phyloP scores from a whole-genome alignment of 345 rosid species.

The Rhodomyrtus tomentosa region DNA sequence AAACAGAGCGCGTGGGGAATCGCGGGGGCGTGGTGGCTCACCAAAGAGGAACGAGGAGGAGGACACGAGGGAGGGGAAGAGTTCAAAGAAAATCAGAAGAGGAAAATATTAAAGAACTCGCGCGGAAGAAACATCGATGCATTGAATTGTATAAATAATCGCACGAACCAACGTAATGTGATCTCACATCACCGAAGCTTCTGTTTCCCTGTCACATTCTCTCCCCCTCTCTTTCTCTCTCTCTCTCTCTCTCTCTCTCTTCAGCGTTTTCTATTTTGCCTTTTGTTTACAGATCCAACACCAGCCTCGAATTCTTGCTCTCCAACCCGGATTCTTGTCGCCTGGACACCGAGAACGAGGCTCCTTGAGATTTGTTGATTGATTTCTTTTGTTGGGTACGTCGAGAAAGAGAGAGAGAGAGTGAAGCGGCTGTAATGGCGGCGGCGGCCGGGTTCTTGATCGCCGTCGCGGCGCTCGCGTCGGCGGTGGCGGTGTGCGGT shows the following conservation, averaged over 20 bases:
- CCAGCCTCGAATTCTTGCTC: not conserved
- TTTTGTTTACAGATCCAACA: not conserved
- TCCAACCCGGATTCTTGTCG: not conserved
- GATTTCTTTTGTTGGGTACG: not conserved
- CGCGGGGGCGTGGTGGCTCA: not conserved
- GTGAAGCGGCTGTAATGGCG: conserved; percentile 2
- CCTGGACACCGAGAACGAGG: not conserved
- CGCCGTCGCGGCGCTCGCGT: conserved; percentile 4
- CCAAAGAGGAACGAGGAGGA: not conserved
- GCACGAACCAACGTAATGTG: not conserved
- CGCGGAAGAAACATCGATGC: not conserved
- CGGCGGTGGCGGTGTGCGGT: conserved; percentile 10
- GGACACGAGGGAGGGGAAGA: not conserved
- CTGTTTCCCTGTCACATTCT: not conserved
- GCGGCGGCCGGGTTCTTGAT: not conserved
- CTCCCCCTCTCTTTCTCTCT: not conserved
- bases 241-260: not conserved
- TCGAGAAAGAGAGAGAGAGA: not conserved
- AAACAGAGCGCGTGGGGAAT: not conserved
- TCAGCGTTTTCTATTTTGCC: not conserved
- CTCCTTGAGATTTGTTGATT: not conserved
- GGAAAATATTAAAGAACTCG: not conserved
- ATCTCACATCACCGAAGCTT: not conserved
- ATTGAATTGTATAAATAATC: not conserved
- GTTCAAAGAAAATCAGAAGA: not conserved